phyloP scores from a whole-genome alignment of 768 basidiomycete genomes.

The Kwoniella dejecticola region DNA sequence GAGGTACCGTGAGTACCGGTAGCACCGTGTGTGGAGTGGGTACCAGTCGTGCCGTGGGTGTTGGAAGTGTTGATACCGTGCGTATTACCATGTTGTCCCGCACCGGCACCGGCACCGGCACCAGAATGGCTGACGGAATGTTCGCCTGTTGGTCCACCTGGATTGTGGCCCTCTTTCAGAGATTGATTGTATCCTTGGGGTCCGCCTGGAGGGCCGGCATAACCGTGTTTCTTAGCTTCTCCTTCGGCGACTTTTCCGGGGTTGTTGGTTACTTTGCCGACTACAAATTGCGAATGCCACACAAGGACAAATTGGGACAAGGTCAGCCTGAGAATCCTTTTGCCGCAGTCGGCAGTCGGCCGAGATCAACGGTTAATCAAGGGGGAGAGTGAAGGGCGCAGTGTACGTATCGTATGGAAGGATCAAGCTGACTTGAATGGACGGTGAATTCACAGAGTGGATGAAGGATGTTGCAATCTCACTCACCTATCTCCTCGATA shows the following conservation, averaged over 20 bases:
- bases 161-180: slow-evolving; percentile 9
- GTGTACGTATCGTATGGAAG: no score
- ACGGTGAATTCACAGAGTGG: no score
- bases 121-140: not conserved
- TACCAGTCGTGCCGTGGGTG: no score
- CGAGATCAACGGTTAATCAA: no score
- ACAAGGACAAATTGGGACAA: not conserved
- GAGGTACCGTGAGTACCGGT: no score
- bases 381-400: no score
- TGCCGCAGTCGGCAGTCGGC: no score
- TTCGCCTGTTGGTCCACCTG: slow-evolving; percentile 8
- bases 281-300: slow-evolving; percentile 6
- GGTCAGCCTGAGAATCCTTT: no score
- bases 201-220: slow-evolving; percentile 16
- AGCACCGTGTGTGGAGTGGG: no score
- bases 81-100: not conserved
- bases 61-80: not conserved
- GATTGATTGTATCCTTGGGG: slow-evolving; percentile 13
- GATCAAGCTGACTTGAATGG: no score
- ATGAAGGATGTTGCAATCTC: no score
- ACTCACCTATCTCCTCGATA: slow-evolving; percentile 15
- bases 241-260: slow-evolving; percentile 44
- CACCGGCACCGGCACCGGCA: not conserved
- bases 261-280: slow-evolving; percentile 44
- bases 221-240: slow-evolving; percentile 35